A percentile compares a stretch with the other conserved stretches of the same genome.
phyloP scores from a whole-genome alignment of 2,329 filamentous ascomycete genomes.

The Ophioceras dolichostomum region DNA sequence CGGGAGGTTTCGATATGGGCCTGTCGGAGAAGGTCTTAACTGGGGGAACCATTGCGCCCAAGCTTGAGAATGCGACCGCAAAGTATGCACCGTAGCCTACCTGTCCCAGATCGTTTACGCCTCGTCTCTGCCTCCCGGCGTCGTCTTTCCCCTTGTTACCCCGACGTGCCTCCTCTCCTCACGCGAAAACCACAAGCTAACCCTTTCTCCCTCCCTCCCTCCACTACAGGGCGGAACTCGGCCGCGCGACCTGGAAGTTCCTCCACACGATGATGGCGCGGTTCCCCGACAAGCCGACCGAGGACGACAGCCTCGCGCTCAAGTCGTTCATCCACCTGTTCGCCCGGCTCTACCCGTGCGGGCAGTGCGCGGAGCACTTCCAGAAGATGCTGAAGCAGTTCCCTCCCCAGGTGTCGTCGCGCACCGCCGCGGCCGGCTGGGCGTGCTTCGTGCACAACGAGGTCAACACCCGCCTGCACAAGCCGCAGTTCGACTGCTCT shows the following conservation, averaged over 20 bases:
- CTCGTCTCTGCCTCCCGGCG: too few relatives aligned
- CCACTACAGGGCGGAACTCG: conserved; percentile 43
- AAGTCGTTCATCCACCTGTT: conserved; percentile 55
- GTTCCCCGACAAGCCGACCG: conserved; percentile 52
- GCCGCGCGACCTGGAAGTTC: conserved; percentile 57
- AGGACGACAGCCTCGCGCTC: conserved; percentile 49
- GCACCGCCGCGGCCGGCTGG: conserved; percentile 55
- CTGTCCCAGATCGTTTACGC: too few relatives aligned
- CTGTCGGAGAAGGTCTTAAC: conserved; percentile 40
- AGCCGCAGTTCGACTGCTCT: conserved; percentile 51
- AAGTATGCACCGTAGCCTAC: conserved; percentile 38
- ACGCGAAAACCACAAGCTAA: background rate
- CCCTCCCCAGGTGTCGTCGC: conserved; percentile 51
- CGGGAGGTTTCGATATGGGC: conserved; percentile 23
- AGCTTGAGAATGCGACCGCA: conserved; percentile 69
- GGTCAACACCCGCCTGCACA: conserved; percentile 52
- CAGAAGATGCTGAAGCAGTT: conserved; percentile 47
- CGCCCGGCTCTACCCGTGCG: conserved; percentile 57
- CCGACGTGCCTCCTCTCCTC: too few relatives aligned
- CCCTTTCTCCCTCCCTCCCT: background rate
- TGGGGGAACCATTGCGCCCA: conserved; percentile 65
- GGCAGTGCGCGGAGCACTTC: conserved; percentile 58
- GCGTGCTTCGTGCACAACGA: conserved; percentile 56
- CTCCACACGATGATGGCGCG: conserved; percentile 60
- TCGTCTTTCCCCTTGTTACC: too few relatives aligned